Conservation (phyloP, 1,139 yeast genomes). For the Lodderomyces metapsilosis region DNA sequence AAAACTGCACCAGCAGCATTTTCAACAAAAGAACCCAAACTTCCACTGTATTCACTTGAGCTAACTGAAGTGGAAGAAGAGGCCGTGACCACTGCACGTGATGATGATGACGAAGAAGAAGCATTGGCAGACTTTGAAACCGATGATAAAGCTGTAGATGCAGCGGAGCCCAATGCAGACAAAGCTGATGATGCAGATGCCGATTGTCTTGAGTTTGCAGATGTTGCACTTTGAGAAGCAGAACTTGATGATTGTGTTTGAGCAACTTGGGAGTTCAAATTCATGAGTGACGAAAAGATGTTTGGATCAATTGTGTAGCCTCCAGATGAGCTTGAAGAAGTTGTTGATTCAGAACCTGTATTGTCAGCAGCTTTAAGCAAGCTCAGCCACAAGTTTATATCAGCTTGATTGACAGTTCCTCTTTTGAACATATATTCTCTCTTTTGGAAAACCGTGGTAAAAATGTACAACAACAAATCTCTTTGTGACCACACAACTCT, state of each 20-base stretch:
- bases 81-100: background rate
- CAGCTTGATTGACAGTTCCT: constrained; percentile 15
- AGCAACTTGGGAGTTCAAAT: background rate
- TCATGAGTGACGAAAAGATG: constrained; percentile 1
- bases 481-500: constrained; percentile 33
- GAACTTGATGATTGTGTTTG: constrained; percentile 3
- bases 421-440: constrained; percentile 21
- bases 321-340: background rate
- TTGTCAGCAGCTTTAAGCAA: background rate
- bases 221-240: background rate
- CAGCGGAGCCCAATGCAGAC: constrained; percentile 1
- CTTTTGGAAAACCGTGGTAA: constrained; percentile 25
- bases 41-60: constrained; percentile 16
- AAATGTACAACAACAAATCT: constrained; percentile 23
- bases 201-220: background rate
- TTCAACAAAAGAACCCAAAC: constrained; percentile 28
- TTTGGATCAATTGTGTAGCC: background rate
- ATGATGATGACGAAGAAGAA: background rate
- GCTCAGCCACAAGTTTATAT: constrained; percentile 2
- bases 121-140: too few relatives aligned
- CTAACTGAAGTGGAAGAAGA: constrained; percentile 1
- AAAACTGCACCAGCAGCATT: constrained; percentile 31
- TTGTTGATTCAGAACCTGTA: constrained; percentile 3
- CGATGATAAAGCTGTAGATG: background rate
- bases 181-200: background rate